Conservation (phyloP, 352 stramenopile species). For the Pythium monospermum region DNA sequence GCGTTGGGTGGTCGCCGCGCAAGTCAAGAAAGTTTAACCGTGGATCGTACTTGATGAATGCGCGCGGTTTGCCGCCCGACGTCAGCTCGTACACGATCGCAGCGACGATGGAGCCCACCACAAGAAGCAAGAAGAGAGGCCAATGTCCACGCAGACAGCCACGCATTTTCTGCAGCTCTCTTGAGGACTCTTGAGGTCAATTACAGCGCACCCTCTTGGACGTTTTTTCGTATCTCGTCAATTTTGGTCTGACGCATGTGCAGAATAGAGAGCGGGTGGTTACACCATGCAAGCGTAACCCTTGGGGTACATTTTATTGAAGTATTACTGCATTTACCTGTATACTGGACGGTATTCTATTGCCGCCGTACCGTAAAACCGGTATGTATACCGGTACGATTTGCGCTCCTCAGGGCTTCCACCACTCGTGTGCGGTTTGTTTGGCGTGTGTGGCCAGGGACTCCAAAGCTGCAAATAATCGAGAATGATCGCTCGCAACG, state of each 20-base stretch:
- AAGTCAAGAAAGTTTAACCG: conserved; percentile 41
- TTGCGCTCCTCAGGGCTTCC: not conserved
- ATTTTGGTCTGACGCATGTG: too few species aligned
- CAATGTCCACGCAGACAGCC: conserved; percentile 28
- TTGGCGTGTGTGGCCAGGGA: conserved; percentile 20
- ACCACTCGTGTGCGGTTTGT: too few species aligned
- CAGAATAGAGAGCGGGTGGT: too few species aligned
- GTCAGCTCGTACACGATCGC: conserved; percentile 58
- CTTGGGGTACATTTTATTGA: too few species aligned
- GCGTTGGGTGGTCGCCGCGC: conserved; percentile 23
- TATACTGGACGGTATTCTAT: too few species aligned
- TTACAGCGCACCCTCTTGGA: too few species aligned
- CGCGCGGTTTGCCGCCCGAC: conserved; percentile 37
- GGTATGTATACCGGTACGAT: too few species aligned
- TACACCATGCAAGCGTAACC: too few species aligned
- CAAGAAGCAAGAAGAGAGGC: conserved; percentile 33
- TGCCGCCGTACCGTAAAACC: not conserved
- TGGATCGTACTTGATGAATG: conserved; percentile 30
- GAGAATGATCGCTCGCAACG: conserved; percentile 16
- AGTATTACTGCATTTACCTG: too few species aligned
- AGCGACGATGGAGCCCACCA: conserved; percentile 33
- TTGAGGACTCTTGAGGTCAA: too few species aligned
- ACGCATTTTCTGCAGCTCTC: too few species aligned
- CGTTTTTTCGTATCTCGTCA: too few species aligned
- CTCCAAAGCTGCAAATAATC: conserved; percentile 5